These are phyloP conservation scores for Zymoseptoria crescenta DNA, from an alignment of 2,329 filamentous ascomycete species.

Conservation along the genomic window DNA sequence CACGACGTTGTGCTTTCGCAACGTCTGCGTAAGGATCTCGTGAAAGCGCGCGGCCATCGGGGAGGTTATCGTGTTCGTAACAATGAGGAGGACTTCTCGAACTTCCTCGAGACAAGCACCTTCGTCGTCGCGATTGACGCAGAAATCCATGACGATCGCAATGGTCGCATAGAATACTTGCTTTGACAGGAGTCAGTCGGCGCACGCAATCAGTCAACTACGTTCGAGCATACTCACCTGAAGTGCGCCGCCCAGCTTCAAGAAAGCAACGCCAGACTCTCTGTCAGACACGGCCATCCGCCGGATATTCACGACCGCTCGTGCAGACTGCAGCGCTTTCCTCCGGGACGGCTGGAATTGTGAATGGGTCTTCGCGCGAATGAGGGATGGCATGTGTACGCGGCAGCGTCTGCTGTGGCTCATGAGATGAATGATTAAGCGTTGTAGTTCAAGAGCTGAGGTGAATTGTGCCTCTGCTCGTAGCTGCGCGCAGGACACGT, in stretches of 20 bases:
- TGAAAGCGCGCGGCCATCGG: conserved; percentile 15
- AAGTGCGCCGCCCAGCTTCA: conserved; percentile 13
- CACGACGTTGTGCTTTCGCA: conserved; percentile 20
- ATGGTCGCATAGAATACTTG: conserved; percentile 23
- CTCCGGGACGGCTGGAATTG: conserved; percentile 15
- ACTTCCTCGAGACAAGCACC: conserved; percentile 12
- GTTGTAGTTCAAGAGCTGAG: conserved; percentile 5
- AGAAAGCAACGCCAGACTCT: background rate
- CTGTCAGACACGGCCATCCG: conserved; percentile 3
- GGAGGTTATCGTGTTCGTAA: conserved; percentile 15
- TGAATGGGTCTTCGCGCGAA: conserved; percentile 15
- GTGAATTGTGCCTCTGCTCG: conserved; percentile 1
- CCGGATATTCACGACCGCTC: conserved; percentile 12
- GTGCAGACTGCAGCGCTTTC: conserved; percentile 18
- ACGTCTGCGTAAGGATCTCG: conserved; percentile 17
- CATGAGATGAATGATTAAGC: conserved; percentile 16
- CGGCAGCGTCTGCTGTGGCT: conserved; percentile 20
- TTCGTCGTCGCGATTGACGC: conserved; percentile 17
- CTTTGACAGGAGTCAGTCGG: background rate
- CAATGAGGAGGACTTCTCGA: conserved; percentile 17
- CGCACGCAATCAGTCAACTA: background rate
- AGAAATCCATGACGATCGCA: conserved; percentile 24
- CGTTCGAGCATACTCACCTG: background rate
- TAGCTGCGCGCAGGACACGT: conserved; percentile 8
- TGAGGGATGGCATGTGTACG: conserved; percentile 23